Conservation (phyloP, 1,139 yeast species). For the Debaryomyces robertsiae region DNA sequence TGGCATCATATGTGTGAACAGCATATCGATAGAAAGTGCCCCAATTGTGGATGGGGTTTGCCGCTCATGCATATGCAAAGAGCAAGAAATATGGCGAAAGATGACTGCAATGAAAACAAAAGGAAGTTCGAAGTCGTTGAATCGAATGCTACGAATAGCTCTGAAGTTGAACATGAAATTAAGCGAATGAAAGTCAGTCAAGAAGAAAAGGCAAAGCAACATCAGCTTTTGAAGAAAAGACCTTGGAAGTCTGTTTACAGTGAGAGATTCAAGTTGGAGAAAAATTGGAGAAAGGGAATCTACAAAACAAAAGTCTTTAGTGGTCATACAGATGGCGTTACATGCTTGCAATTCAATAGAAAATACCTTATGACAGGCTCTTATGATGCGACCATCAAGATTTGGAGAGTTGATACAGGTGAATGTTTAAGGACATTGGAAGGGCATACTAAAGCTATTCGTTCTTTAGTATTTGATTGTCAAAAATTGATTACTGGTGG, state of each 20-base stretch:
- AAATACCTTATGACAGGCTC: conserved; percentile 87
- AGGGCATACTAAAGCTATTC: conserved; percentile 86
- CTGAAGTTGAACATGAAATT: conserved; percentile 18
- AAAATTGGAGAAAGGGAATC: conserved; percentile 90
- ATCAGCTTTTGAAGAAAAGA: conserved; percentile 37
- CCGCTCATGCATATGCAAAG: conserved; percentile 86
- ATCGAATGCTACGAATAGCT: conserved; percentile 7
- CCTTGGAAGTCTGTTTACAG: conserved; percentile 97
- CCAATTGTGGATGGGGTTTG: conserved; percentile 98
- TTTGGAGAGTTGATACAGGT: conserved; percentile 87
- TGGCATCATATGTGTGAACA: conserved; percentile 99
- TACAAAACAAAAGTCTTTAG: conserved; percentile 64
- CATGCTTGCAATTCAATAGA: conserved; percentile 79
- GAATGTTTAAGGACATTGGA: conserved; percentile 71
- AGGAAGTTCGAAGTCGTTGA: conserved; percentile 30
- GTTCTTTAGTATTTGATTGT: conserved; percentile 81
- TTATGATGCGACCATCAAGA: conserved; percentile 81
- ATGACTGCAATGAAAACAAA: conserved; percentile 28
- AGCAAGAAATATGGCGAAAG: conserved; percentile 54
- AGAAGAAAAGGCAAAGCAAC: conserved; percentile 12
- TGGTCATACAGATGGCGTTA: conserved; percentile 88
- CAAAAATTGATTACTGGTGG: conserved; percentile 92
- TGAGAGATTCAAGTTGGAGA: conserved; percentile 86
- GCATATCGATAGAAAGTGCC: conserved; percentile 95
- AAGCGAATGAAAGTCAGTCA: conserved; percentile 15